Base-by-base conservation (phyloP, 192 early-diverging fungal species). In the Entophlyctis luteolus region DNA sequence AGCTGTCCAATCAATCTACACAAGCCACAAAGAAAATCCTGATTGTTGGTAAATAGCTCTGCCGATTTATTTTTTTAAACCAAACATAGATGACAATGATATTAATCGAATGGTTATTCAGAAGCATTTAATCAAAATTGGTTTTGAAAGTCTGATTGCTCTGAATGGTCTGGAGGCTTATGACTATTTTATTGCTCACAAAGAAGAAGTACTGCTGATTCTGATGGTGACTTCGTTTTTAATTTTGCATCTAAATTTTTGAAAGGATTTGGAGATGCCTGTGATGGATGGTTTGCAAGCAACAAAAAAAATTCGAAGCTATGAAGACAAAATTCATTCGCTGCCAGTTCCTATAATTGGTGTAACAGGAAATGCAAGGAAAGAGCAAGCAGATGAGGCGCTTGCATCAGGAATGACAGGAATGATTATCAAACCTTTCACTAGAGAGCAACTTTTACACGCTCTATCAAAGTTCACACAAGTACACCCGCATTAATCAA, bases 211-310 rank as follows among this genome's bases (percentile, higher is more conserved):
- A 25, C 12, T 1, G 10, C 28, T 65, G 28, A 59, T 60, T 62
- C 38, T 57, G 50, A 31, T 67, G 67, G 72, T 49, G 34, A 48
- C 14, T 22, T 8, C 10, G 3, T 28, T 23, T 37, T 62, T 69
- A 33, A 53, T 56, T 20, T 16, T 59, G n/a, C 29, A 70, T 2
- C 52, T 79, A 48, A 85, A 81, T 60, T 33, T 77, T 53, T 42
- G 39, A 18, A 82, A 82, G 75, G 83, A 85, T 57, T 73, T 79
- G 48, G 81, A 82, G 22, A 87, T 87, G 85, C 85, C 85, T 0
- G 68, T 86, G 28, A 80, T 81, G 77, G 77, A 82, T 62, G 85
- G 85, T 18, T 73, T 75, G 48, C 82, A 84, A 29, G 73, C 80
- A 28, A 71, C 84, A n/a, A 49, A 34, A 16, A 75, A 75, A 65